These are phyloP conservation scores for Clathrospora elynae DNA, from an alignment of 2,329 filamentous ascomycete species.

Conservation along the genomic window DNA sequence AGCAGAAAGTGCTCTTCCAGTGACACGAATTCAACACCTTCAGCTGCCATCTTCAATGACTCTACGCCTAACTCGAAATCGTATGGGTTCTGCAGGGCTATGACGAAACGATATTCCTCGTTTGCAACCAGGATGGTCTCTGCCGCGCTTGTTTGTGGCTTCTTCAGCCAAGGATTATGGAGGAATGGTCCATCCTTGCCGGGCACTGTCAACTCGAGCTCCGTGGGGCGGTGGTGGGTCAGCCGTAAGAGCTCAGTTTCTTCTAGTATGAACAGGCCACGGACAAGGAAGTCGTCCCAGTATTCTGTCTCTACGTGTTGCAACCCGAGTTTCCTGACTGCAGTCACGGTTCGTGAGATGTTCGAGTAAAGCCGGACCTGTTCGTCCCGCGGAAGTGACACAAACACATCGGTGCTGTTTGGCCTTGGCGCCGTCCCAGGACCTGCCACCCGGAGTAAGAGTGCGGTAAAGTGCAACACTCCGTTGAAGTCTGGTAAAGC, in stretches of 20 bases:
- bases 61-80: slow-evolving; percentile 93
- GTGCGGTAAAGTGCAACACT: slow-evolving; percentile 84
- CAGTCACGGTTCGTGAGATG: slow-evolving; percentile 78
- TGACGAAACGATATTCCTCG: slow-evolving; percentile 75
- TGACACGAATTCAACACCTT: slow-evolving; percentile 74
- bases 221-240: slow-evolving; percentile 42
- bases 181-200: slow-evolving; percentile 77
- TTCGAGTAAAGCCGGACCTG: slow-evolving; percentile 84
- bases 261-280: slow-evolving; percentile 71
- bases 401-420: slow-evolving; percentile 69
- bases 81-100: slow-evolving; percentile 91
- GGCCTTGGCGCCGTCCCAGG: slow-evolving; percentile 74
- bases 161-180: slow-evolving; percentile 88
- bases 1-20: slow-evolving; percentile 68
- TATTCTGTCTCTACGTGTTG: slow-evolving; percentile 77
- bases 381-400: slow-evolving; percentile 77
- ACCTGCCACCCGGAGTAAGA: slow-evolving; percentile 80
- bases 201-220: slow-evolving; percentile 38
- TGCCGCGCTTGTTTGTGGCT: slow-evolving; percentile 58
- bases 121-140: slow-evolving; percentile 77
- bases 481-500: slow-evolving; percentile 89
- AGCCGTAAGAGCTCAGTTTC: slow-evolving; percentile 35
- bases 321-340: slow-evolving; percentile 77
- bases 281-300: slow-evolving; percentile 94
- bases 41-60: slow-evolving; percentile 73